Percentiles rank a stretch among this genome's conserved stretches.
Evolutionary conservation across 768 basidiomycete genomes (phyloP).

Genomic region (Phlegmacium glaucopus): DNA sequence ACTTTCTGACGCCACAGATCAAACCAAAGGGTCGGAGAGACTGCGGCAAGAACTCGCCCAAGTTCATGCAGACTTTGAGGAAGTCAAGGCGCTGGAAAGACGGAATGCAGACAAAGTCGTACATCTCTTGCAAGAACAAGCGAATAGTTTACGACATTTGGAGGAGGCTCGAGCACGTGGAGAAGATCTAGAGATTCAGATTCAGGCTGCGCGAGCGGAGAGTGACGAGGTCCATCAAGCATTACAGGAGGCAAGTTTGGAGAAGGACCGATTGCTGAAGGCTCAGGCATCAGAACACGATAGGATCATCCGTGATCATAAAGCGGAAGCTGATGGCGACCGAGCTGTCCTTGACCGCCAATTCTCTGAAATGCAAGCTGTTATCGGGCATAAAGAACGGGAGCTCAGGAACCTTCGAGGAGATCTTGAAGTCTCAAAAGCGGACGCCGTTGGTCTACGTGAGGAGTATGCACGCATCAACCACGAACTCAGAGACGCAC

Average conservation of each 20-base stretch:
- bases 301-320: slow-evolving; percentile 75
- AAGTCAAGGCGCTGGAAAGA: slow-evolving; percentile 63
- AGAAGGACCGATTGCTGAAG: slow-evolving; percentile 76
- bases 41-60: slow-evolving; percentile 63
- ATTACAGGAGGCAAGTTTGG: slow-evolving; percentile 61
- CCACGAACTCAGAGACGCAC: slow-evolving; percentile 65
- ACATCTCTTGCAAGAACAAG: slow-evolving; percentile 71
- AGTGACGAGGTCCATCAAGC: slow-evolving; percentile 68
- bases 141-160: slow-evolving; percentile 61
- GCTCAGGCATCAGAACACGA: slow-evolving; percentile 69
- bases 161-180: slow-evolving; percentile 74
- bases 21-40: slow-evolving; percentile 53
- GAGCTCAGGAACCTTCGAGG: slow-evolving; percentile 62
- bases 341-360: slow-evolving; percentile 90
- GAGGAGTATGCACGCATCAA: slow-evolving; percentile 73
- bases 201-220: slow-evolving; percentile 66
- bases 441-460: slow-evolving; percentile 64
- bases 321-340: slow-evolving; percentile 91
- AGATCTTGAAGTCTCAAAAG: slow-evolving; percentile 60
- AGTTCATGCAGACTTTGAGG: slow-evolving; percentile 59
- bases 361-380: slow-evolving; percentile 66
- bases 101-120: slow-evolving; percentile 62
- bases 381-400: slow-evolving; percentile 55
- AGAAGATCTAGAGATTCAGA: slow-evolving; percentile 73
- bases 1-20: slow-evolving; percentile 66